A percentile compares a stretch with the other conserved stretches of the same genome.
Evolutionary conservation across 129 eudicot genomes (phyloP).

Genomic region (Cynara cardunculus): DNA sequence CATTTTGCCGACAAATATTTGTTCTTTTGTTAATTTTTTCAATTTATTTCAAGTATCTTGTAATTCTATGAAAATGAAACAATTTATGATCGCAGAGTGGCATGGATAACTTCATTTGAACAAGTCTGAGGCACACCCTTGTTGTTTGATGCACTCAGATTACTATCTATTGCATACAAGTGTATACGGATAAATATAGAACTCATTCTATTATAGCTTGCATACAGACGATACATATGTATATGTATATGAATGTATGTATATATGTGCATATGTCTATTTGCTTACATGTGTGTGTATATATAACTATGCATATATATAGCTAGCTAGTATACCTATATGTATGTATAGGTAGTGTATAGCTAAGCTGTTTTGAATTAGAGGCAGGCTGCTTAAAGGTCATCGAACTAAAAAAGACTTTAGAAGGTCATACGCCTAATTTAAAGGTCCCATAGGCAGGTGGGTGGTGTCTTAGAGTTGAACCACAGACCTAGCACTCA

Average conservation of each 20-base stretch:
- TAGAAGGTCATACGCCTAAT: no score
- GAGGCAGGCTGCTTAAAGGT: no score
- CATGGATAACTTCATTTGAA: background rate
- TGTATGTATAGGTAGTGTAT: background rate
- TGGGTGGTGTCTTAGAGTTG: no score
- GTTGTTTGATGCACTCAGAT: background rate
- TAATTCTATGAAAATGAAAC: background rate
- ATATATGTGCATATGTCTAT: no score
- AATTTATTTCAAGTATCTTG: background rate
- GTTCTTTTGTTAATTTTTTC: background rate
- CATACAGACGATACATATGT: no score
- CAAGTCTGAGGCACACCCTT: background rate
- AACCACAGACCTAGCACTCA: no score
- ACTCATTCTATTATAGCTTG: background rate
- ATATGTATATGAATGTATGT: no score
- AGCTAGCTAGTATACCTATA: background rate
- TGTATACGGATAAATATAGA: background rate
- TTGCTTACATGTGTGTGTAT: background rate
- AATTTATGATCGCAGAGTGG: background rate
- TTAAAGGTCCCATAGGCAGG: no score
- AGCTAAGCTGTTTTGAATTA: no score
- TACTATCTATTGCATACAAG: background rate
- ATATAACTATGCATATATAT: background rate
- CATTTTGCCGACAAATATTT: background rate
- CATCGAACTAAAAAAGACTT: no score